Evolutionary conservation across 2,329 filamentous ascomycete genomes (phyloP).

Genomic region (Fusarium subglutinans): DNA sequence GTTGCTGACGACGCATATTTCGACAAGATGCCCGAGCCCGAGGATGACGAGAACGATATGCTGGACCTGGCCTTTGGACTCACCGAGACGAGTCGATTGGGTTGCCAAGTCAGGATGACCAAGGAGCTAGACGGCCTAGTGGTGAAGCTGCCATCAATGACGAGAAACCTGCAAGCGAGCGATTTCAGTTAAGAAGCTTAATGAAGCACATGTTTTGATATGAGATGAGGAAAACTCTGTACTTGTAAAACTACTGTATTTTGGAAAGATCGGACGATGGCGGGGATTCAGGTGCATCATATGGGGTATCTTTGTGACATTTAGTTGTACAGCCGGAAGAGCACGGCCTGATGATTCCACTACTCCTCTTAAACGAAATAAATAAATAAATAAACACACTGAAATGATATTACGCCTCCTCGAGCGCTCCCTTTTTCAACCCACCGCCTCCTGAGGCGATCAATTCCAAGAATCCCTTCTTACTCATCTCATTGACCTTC

Average conservation of each 20-base stretch:
- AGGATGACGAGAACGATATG: conserved; percentile 89
- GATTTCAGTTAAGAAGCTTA: conserved; percentile 71
- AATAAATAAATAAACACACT: conserved; percentile 29
- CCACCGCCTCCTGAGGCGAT: conserved; percentile 74
- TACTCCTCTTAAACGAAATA: conserved; percentile 41
- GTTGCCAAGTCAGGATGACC: conserved; percentile 91
- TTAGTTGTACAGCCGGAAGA: conserved; percentile 40
- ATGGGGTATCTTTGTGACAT: conserved; percentile 44
- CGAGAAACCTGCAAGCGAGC: conserved; percentile 92
- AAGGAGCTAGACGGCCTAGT: conserved; percentile 88
- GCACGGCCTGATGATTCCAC: conserved; percentile 41
- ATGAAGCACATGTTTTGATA: conserved; percentile 33
- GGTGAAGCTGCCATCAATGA: conserved; percentile 91
- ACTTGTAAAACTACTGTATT: conserved; percentile 43
- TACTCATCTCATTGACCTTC: conserved; percentile 94
- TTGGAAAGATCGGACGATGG: conserved; percentile 35
- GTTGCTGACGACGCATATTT: conserved; percentile 78
- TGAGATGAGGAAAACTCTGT: conserved; percentile 25
- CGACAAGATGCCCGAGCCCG: conserved; percentile 80
- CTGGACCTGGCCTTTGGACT: conserved; percentile 89
- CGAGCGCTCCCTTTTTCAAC: conserved; percentile 66
- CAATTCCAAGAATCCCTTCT: conserved; percentile 93
- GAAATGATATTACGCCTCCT: conserved; percentile 59
- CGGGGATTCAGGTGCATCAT: conserved; percentile 41
- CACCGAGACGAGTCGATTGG: conserved; percentile 84